Base-by-base conservation (phyloP, 257 asterid genomes). In the Solanum gracilifrons region DNA sequence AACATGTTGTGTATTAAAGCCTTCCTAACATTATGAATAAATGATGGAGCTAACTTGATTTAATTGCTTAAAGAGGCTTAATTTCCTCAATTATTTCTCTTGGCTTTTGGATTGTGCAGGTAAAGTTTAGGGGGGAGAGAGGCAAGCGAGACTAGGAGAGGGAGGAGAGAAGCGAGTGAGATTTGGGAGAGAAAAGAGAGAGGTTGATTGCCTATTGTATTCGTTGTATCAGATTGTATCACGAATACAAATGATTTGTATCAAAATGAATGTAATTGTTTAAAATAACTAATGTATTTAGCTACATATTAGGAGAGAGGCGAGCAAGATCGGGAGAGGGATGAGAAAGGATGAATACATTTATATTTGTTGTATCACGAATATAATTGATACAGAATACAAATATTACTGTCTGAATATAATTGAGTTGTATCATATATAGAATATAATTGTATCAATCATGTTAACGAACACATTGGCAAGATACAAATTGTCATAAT, bases 61-160 rank as follows among this genome's bases (percentile, higher is more conserved):
- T 66, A 66, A 12, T 66, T 66, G 20, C 74, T 25, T 25, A 66
- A 66, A 27, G 33, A 66, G 35, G 35, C 35, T 66, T 13, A 27
- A 6, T 66, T 66, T 66, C 16, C 20, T 27, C 74, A 27, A 25
- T 13, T 66, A 66, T 66, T 66, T 25, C 9, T 66, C 74, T 13
- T 27, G 35, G 74, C 4, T 27, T 25, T 66, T 66, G 74, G 58
- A 94, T 97, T 87, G 98, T 51, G 23, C n/a, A 18, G n/a, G 23
- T 51, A 18, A 51, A 16, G 62, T 16, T 51, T 51, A 18, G 3
- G 62, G 9, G 62, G 62, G 62, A 51, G 62, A 51, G 62, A 51
- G 23, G 62, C 62, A 18, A 18, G 23, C 9, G 62, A 51, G 62
- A 51, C 23, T 16, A 51, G n/a, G 62, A 51, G 62, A 18, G 9